Base-by-base conservation (phyloP, 345 rosid genomes). In the Hibiscus tridactylites region DNA sequence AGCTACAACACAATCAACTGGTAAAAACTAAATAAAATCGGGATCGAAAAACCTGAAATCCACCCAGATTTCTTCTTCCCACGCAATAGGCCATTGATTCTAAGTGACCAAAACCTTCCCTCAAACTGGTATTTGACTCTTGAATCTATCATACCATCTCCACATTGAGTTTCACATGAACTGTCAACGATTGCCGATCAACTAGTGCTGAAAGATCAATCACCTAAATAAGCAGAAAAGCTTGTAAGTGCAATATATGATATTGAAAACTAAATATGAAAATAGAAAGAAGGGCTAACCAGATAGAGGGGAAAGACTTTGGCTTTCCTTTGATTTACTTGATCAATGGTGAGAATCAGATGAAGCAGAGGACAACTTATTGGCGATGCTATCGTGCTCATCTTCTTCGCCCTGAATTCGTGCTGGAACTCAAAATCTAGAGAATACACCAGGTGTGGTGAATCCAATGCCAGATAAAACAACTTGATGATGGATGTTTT, bases 371-470 rank as follows among this genome's bases (percentile, higher is more conserved):
- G 96, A 87, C 80, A 87, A 91, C 83, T 85, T 87, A 79, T 78
- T 77, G 81, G 78, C 79, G 74, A 92, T 81, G 82, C 89, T 90
- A 62, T 80, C 92, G 47, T 85, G 89, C 79, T 93, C 97, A 89
- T 89, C 95, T 70, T 85, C 89, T 78, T 87, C 87, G 67, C 97
- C 98, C 71, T 87, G 92, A 80, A 89, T 88, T 84, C 90, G 98
- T 86, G 92, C 90, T 79, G 98, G 97, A 80, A 91, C 76, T 67
- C 83, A 87, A 72, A 88, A 91, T 61, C 96, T 92, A 60, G 91
- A 82, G 83, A 87, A 88, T 76, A 82, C 93, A 64, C 90, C 84
- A 13, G 84, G 37, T 6, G 84, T 33, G 60, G 92, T 79, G 64
- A 85, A 87, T 77, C 86, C 90, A 4, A 83, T 71, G 31, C 88